Base-by-base conservation (phyloP, 1,139 yeast genomes). In the Kurtzmaniella natalensis region DNA sequence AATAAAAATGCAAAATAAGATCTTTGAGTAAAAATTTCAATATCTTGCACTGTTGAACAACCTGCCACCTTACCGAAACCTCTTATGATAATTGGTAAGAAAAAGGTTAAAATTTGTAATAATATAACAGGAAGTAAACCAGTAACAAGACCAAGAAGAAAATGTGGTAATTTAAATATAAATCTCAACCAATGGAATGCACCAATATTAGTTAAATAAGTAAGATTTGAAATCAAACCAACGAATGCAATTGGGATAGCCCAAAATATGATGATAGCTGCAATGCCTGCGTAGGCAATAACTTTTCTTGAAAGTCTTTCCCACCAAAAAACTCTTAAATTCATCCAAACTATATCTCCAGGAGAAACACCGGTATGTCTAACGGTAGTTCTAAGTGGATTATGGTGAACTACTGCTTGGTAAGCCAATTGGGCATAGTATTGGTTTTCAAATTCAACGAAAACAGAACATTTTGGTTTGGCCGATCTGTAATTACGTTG, bases 221-320 rank as follows among this genome's bases (percentile, higher is more conserved):
- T 78, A 32, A 84, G 64, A 50, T 86, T 86, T 11, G 95, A 81
- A 38, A 86, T 76, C 37, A 79, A 65, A 59, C 94, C 94, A 37
- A 92, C 96, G 56, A 87, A 86, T 2, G 96, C 95, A 34, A 89
- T 96, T 13, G 97, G 97, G 48, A 88, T 71, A 39, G 95, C 76
- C 97, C 97, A 86, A 45, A 85, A 78, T 14, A 84, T 64, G 34
- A 85, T 70, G 45, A 81, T 57, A 3, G 77, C 68, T 27, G 67
- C 53, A 43, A 87, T 72, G 10, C 79, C 76, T 14, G 80, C 70
- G 34, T 67, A 50, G 1, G 95, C 83, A 38, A 72, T 73, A 18
- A 75, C 52, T 30, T 64, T 59, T 61, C 92, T 73, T 20, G 75
- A 59, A 32, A 82, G 57, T 47, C 88, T 70, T 60, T 83, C 94